phyloP scores from a whole-genome alignment of 352 stramenopile genomes.

The Globisporangium sylvaticum region DNA sequence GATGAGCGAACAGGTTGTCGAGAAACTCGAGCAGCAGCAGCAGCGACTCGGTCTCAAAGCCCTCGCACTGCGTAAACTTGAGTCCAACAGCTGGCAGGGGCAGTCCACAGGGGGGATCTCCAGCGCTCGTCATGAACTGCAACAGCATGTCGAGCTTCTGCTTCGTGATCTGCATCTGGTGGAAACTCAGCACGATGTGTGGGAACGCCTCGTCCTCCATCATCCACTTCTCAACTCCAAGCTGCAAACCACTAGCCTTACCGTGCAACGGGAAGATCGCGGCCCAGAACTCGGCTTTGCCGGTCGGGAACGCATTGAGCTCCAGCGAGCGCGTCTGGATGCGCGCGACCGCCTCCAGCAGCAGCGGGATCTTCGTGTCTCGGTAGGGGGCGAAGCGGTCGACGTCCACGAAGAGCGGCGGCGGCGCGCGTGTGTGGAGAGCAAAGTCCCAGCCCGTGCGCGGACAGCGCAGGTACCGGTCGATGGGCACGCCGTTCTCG shows the following conservation, averaged over 20 bases:
- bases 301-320: neutral
- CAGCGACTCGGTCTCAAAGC: neutral
- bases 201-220: conserved; percentile 3
- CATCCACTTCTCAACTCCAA: conserved; percentile 7
- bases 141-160: neutral
- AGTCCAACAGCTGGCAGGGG: neutral
- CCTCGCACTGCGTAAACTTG: conserved; percentile 7
- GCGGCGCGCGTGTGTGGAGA: neutral
- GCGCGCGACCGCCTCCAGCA: neutral
- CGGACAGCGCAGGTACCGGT: neutral
- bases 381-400: conserved; percentile 4
- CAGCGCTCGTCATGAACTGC: neutral
- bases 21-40: conserved; percentile 1
- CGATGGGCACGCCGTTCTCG: neutral
- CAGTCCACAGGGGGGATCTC: neutral
- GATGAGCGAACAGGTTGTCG: neutral
- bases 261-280: neutral
- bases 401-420: conserved; percentile 8
- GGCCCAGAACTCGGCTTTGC: conserved; percentile 6
- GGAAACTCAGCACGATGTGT: conserved; percentile 5
- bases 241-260: neutral
- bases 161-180: conserved; percentile 4
- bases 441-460: conserved; percentile 8
- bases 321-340: neutral
- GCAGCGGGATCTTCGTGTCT: conserved; percentile 2